Base-by-base conservation (phyloP, 2,329 filamentous ascomycete species). In the Sporothrix dimorphospora region DNA sequence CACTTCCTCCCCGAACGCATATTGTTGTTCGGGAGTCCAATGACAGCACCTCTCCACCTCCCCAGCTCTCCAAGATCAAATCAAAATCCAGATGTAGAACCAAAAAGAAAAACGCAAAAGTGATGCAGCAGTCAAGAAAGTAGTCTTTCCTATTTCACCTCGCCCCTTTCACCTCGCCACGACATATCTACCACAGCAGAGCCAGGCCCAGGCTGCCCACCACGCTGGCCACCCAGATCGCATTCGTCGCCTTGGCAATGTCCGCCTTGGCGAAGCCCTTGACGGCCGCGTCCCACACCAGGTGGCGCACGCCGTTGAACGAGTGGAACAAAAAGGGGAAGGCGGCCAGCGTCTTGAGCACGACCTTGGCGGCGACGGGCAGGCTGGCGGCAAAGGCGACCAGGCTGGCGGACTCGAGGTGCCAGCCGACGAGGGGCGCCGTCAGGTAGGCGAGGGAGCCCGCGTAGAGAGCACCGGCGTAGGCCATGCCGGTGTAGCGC, bases 381-480 rank as follows among this genome's bases (percentile, higher is more conserved):
- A 92, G 81, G 4, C 83, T 83, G 30, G 86, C 89, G 47, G 89
- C 88, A 65, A 89, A 83, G 34, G 89, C 87, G 38, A 88, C 90
- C 9, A 92, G 78, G 63, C 88, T 85, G 69, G 85, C 83, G 72
- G 83, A 85, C 85, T 89, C 88, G 73, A 89, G 79, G 82, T 90
- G 88, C 82, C 85, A 85, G 76, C 88, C 94, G 71, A 93, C 82
- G 57, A 92, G 82, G 5, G 94, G 94, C 0, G 94, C 90, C 75
- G 88, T 88, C 74, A 97, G 91, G 86, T 98, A 98, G 71, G 91
- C 89, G 76, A 90, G 82, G 75, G 92, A 90, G 85, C 93, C 97
- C 80, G 89, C 82, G 87, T 98, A 98, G 75, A 97, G 86, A 67
- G 85, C 83, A 75, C 91, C 92, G 73, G 90, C 91, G 76, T 97